Base-by-base conservation (phyloP, 2,329 filamentous ascomycete genomes). In the Fusarium praegraminearum region DNA sequence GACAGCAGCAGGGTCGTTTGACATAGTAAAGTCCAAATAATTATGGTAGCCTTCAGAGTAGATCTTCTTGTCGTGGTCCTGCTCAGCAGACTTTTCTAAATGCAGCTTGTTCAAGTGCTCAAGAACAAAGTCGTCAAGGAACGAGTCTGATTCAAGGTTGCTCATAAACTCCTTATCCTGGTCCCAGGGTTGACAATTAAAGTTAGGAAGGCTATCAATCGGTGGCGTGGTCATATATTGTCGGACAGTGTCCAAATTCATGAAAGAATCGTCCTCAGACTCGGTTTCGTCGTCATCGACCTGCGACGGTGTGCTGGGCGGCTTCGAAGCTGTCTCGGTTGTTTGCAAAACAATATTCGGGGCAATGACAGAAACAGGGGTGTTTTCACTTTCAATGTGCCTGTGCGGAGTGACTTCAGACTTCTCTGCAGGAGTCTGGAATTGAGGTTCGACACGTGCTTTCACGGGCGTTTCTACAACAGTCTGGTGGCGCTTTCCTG, bases 1-100 rank as follows among this genome's bases (percentile, higher is more conserved):
- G 18, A 84, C 76, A 2, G 87, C 86, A 11, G 82, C 80, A 4
- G 85, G 84, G 47, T 89, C 86, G 61, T 83, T 82, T 2, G 87
- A 89, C 63, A 83, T 77, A 10, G 87, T 89, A 62, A 87, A 89
- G 11, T 84, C 78, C 5, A 89, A 79, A 64, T 89, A 89, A 2
- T 75, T 74, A 38, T 82, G 77, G 64, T 89, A 89, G 11, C 83
- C 85, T 2, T 77, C 77, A 0, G 79, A 76, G 64, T 89, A 89
- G 3, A 76, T 67, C 40, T 80, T 75, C 50, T 80, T 82, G 36
- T 77, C 74, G 9, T 77, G 75, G 1, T 78, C 76, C 64, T 87
- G 83, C 35, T 82, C 79, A 0, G 73, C 70, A 4, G 73, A 63
- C 30, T 80, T 79, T 15, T 79, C 74, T 4, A 79, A 69, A 22